These are phyloP conservation scores for Scedosporium apiospermum DNA, from an alignment of 2,329 filamentous ascomycete species.

Conservation along the genomic window DNA sequence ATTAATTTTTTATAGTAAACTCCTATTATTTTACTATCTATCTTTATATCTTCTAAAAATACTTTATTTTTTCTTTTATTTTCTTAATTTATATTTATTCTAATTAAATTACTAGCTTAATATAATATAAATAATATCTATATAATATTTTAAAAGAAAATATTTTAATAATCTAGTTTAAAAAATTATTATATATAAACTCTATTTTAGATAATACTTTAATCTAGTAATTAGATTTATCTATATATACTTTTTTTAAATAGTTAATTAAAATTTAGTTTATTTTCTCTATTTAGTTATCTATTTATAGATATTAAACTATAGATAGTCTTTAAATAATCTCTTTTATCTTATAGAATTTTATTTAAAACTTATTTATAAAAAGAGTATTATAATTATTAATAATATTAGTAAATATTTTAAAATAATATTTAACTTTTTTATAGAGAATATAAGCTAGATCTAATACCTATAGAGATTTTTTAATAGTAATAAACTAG, in stretches of 20 bases:
- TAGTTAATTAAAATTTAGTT: not conserved
- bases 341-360: not conserved
- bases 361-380: not conserved
- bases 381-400: not conserved
- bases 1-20: not conserved
- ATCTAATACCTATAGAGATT: too few species aligned
- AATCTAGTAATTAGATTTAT: too few species aligned
- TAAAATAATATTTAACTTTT: too few species aligned
- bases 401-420: not conserved
- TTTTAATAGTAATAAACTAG: too few species aligned
- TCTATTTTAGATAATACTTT: not conserved
- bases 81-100: not conserved
- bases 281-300: not conserved
- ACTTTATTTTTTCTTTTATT: not conserved
- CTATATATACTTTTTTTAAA: not conserved
- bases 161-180: not conserved
- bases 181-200: not conserved
- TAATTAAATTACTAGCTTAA: not conserved
- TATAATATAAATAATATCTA: not conserved
- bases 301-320: not conserved
- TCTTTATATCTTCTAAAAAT: not conserved
- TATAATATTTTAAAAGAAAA: not conserved
- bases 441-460: too few species aligned
- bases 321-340: not conserved
- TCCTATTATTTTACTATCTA: not conserved